Conservation (phyloP, 2,329 filamentous ascomycete species). For the Cercospora sp. region DNA sequence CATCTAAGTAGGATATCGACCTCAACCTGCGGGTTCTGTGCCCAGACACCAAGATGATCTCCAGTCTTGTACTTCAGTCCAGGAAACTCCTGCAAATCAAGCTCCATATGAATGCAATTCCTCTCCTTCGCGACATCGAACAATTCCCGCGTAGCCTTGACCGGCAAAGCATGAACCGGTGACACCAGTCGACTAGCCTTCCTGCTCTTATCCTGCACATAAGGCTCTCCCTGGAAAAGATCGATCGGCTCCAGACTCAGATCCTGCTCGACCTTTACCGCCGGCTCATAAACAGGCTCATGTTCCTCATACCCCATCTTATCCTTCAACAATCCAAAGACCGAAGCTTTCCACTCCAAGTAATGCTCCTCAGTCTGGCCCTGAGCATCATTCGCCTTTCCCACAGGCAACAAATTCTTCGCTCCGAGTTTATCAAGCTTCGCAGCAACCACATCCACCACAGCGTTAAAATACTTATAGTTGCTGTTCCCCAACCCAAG, state of each 20-base stretch:
- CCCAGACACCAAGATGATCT: slow-evolving; percentile 47
- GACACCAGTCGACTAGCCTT: slow-evolving; percentile 35
- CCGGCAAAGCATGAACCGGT: slow-evolving; percentile 36
- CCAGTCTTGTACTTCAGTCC: slow-evolving; percentile 47
- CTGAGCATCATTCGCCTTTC: slow-evolving; percentile 45
- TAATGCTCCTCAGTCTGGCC: slow-evolving; percentile 49
- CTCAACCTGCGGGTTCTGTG: slow-evolving; percentile 43
- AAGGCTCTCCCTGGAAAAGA: slow-evolving; percentile 34
- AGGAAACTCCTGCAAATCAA: slow-evolving; percentile 41
- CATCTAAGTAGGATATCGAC: slow-evolving; percentile 38
- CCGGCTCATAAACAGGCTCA: slow-evolving; percentile 39
- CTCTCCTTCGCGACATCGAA: slow-evolving; percentile 39
- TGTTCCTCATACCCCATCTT: slow-evolving; percentile 39
- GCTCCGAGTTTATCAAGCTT: slow-evolving; percentile 40
- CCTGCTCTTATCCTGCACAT: slow-evolving; percentile 19
- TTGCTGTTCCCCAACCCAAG: slow-evolving; percentile 51
- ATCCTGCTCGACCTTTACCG: slow-evolving; percentile 35
- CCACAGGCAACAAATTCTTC: slow-evolving; percentile 36
- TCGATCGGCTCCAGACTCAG: slow-evolving; percentile 31
- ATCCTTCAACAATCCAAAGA: slow-evolving; percentile 38
- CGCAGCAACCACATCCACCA: slow-evolving; percentile 41
- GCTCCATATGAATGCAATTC: slow-evolving; percentile 46
- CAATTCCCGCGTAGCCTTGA: slow-evolving; percentile 39
- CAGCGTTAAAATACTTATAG: slow-evolving; percentile 50
- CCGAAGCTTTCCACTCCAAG: slow-evolving; percentile 44